Percentiles rank a stretch among this genome's conserved stretches.
Conservation (phyloP, 2,329 filamentous ascomycete species). For the Ophiostoma montium region DNA sequence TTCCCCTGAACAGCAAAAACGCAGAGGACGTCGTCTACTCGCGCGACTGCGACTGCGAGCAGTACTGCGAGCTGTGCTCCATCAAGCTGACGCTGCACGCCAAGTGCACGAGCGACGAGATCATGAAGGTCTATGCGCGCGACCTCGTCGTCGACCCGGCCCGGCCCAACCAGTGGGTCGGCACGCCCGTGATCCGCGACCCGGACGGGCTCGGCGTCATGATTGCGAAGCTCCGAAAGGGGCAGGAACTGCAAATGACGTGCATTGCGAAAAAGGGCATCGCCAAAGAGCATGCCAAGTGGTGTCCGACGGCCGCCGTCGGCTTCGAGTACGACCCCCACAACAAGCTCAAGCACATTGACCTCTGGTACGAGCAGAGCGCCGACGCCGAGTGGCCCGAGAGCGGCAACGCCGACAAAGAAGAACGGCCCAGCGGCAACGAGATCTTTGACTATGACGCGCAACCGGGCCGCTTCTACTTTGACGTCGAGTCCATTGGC, state of each 20-base stretch:
- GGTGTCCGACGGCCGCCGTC: conserved; percentile 83
- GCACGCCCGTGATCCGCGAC: conserved; percentile 72
- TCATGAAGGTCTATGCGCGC: conserved; percentile 87
- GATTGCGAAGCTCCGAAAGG: conserved; percentile 79
- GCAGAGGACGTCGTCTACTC: conserved; percentile 74
- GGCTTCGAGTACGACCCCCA: conserved; percentile 97
- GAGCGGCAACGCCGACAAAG: conserved; percentile 55
- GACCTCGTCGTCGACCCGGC: conserved; percentile 64
- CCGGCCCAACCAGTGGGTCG: conserved; percentile 59
- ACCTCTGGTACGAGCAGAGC: conserved; percentile 90
- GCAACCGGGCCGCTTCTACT: conserved; percentile 73
- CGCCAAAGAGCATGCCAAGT: conserved; percentile 97
- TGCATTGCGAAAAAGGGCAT: conserved; percentile 98
- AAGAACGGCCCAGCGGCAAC: conserved; percentile 66
- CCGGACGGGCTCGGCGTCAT: conserved; percentile 67
- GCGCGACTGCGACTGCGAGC: conserved; percentile 92
- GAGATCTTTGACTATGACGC: conserved; percentile 87
- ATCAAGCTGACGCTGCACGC: conserved; percentile 75
- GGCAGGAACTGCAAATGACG: conserved; percentile 77
- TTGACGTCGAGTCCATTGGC: conserved; percentile 81
- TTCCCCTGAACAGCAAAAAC: conserved; percentile 74
- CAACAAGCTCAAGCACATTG: conserved; percentile 84
- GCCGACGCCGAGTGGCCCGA: conserved; percentile 70
- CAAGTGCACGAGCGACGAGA: conserved; percentile 69
- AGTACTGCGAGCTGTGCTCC: conserved; percentile 84